phyloP scores from a whole-genome alignment of 768 basidiomycete genomes.

The Collybiopsis confluens region DNA sequence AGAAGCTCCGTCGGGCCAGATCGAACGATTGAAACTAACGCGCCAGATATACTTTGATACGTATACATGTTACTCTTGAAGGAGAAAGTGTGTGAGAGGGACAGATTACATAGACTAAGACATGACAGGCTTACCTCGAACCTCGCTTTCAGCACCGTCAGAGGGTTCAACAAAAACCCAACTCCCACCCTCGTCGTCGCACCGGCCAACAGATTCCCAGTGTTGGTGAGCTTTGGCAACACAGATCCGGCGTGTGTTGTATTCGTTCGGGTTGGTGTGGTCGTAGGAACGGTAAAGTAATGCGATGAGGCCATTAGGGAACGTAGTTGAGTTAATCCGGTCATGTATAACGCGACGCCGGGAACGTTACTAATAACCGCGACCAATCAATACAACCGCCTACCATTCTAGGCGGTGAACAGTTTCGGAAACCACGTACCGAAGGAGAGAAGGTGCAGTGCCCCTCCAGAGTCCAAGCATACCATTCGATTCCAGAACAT shows the following conservation, averaged over 20 bases:
- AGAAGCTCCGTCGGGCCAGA: conserved; percentile 78
- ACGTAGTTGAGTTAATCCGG: conserved; percentile 79
- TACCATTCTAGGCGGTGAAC: too few relatives aligned
- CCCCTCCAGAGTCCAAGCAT: conserved; percentile 82
- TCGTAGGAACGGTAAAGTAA: conserved; percentile 48
- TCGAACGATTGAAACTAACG: conserved; percentile 55
- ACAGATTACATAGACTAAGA: too few relatives aligned
- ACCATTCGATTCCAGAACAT: conserved; percentile 63
- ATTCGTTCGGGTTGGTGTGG: not conserved
- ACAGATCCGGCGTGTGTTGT: conserved; percentile 38
- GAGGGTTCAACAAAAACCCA: conserved; percentile 83
- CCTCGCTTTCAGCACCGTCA: conserved; percentile 88
- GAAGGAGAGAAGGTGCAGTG: conserved; percentile 71
- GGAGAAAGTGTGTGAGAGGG: not conserved
- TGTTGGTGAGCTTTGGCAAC: conserved; percentile 64
- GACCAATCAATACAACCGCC: too few relatives aligned
- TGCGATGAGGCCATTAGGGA: conserved; percentile 66
- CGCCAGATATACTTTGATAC: conserved; percentile 59
- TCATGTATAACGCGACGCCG: conserved; percentile 91
- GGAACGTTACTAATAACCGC: conserved; percentile 97
- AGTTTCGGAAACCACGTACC: too few relatives aligned
- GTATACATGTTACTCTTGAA: conserved; percentile 72
- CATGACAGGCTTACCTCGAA: too few relatives aligned
- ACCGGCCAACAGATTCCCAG: conserved; percentile 85
- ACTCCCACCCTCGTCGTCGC: conserved; percentile 77